Evolutionary conservation across 148 eudicot genomes (phyloP), one percentile per base, ranked within the genome.

Genomic region (Cornus controversa): DNA sequence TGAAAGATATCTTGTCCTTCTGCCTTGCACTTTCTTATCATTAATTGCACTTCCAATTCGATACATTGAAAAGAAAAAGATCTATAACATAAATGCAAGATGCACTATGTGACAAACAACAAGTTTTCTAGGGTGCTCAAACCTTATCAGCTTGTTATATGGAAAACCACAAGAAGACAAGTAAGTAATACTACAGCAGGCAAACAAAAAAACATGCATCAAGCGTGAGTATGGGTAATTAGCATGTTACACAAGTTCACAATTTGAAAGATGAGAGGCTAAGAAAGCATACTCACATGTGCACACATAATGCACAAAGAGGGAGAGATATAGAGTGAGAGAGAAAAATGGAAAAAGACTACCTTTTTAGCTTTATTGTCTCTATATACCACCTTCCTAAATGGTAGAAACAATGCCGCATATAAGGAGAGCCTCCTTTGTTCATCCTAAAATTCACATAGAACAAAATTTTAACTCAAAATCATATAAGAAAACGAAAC

Each of bases 331-430:
- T n/a, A n/a, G 13, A 24, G 0, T 3, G 13, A 71, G 10, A 37
- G 58, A 37, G 6, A 31, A n/a, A 31, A n/a, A 13, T 73, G 26
- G 45, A 74, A 23, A 70, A 74, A 68, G 70, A 34, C 20, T 80
- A 95, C 97, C 96, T 83, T 88, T 84, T 87, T 90, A 73, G 87
- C 87, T 88, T 88, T 95, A 45, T 84, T 86, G 67, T 90, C 91
- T 69, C 29, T 86, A 86, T 86, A 93, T 26, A 77, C 58, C 54
- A 85, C 69, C 58, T 84, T 74, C 78, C 94, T 86, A 37, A 93
- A 81, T 64, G 94, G 98, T 29, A 96, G 83, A 80, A 96, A 85
- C 81, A 96, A 80, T 37, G 97, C 84, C 70, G 99, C 90, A 85
- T 91, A 93, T 31, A 96, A 83, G 72, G 81, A 83, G 8, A 96